phyloP scores from a whole-genome alignment of 2,329 filamentous ascomycete genomes.

The Volutella citrinella region DNA sequence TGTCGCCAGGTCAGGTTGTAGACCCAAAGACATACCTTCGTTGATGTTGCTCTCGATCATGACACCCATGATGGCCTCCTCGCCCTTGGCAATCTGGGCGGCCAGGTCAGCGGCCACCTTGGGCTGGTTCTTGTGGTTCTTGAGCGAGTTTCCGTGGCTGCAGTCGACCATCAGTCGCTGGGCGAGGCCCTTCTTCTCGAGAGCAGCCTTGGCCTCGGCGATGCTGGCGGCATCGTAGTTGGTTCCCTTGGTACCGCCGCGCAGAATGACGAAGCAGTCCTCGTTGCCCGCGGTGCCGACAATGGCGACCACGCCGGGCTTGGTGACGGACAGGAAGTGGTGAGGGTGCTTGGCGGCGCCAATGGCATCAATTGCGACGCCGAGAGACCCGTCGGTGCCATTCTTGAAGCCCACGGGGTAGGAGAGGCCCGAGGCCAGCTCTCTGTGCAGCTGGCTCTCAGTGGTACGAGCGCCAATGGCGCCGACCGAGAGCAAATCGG shows the following conservation, averaged over 20 bases:
- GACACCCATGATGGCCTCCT: constrained; percentile 87
- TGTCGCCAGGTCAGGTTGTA: too few species aligned
- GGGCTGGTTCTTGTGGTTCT: constrained; percentile 96
- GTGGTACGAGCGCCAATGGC: constrained; percentile 96
- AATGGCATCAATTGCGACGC: constrained; percentile 92
- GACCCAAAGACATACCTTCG: constrained; percentile 76
- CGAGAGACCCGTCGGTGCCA: constrained; percentile 86
- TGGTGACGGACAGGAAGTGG: constrained; percentile 96
- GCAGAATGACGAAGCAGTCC: constrained; percentile 94
- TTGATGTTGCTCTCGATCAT: constrained; percentile 99
- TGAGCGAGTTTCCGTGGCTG: constrained; percentile 92
- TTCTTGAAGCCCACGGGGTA: constrained; percentile 99
- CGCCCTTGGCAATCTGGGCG: constrained; percentile 80
- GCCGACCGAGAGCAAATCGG: constrained; percentile 86
- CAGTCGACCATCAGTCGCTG: constrained; percentile 95
- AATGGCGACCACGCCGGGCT: constrained; percentile 92
- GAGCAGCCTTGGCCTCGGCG: constrained; percentile 73
- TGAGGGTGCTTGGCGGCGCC: constrained; percentile 89
- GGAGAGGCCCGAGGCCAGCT: constrained; percentile 87
- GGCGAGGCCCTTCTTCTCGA: constrained; percentile 70
- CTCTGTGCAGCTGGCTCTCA: constrained; percentile 91
- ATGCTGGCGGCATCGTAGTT: constrained; percentile 91
- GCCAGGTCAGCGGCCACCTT: constrained; percentile 82
- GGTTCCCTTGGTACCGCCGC: constrained; percentile 87
- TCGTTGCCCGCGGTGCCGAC: constrained; percentile 93